A percentile compares a stretch with the other conserved stretches of the same genome.
Conservation (phyloP, 2,329 filamentous ascomycete species). For the Rhexocercosporidium sp. region DNA sequence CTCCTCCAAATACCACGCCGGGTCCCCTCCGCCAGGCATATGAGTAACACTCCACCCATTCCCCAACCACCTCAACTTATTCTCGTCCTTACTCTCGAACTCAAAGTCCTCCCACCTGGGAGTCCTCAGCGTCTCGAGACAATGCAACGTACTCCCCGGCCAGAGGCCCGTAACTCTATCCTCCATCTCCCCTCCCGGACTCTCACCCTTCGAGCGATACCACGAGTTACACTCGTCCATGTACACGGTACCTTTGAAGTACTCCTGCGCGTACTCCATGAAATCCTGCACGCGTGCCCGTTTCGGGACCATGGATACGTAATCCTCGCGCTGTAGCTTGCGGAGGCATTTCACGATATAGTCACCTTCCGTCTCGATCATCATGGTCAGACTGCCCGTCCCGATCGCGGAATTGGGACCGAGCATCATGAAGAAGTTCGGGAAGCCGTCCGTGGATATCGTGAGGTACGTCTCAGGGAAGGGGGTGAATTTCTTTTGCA, state of each 20-base stretch:
- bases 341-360: conserved; percentile 39
- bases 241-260: conserved; percentile 61
- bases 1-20: conserved; percentile 49
- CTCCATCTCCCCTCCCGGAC: conserved; percentile 27
- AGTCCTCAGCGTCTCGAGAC: conserved; percentile 55
- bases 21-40: conserved; percentile 48
- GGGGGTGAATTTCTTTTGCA: conserved; percentile 39
- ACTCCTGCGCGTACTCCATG: conserved; percentile 52
- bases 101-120: conserved; percentile 61
- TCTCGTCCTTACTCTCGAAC: conserved; percentile 43
- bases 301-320: conserved; percentile 51
- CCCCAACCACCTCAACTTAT: conserved; percentile 48
- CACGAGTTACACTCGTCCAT: conserved; percentile 45
- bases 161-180: conserved; percentile 49
- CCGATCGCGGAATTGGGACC: conserved; percentile 39
- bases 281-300: conserved; percentile 55
- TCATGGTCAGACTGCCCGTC: conserved; percentile 34
- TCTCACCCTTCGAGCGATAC: conserved; percentile 43
- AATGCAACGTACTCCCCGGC: conserved; percentile 43
- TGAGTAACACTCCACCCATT: conserved; percentile 50
- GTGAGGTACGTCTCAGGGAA: conserved; percentile 39
- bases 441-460: conserved; percentile 34
- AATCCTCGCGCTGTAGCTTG: conserved; percentile 52
- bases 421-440: conserved; percentile 41
- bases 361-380: conserved; percentile 37